phyloP scores from a whole-genome alignment of 1,139 yeast species.

The Blastobotrys malaysiensis region DNA sequence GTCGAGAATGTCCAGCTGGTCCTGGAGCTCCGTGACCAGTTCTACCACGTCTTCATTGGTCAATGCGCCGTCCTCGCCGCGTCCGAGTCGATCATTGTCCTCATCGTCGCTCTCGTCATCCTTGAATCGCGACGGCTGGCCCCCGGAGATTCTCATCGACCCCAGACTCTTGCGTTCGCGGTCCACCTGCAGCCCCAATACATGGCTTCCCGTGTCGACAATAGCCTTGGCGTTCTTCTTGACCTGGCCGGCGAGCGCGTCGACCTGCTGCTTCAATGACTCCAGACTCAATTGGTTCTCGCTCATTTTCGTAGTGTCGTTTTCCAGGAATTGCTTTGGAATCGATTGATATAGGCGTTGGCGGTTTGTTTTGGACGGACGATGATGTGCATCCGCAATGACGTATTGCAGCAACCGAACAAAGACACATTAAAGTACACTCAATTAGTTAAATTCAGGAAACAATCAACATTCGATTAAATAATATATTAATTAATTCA shows the following conservation, averaged over 20 bases:
- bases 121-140: constrained; percentile 7
- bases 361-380: neutral
- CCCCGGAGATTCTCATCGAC: constrained; percentile 23
- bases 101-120: constrained; percentile 12
- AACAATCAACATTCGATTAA: too few relatives aligned
- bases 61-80: constrained; percentile 45
- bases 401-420: neutral
- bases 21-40: constrained; percentile 82
- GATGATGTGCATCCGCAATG: neutral
- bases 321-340: neutral
- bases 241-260: constrained; percentile 22
- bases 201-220: constrained; percentile 70
- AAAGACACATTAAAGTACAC: neutral
- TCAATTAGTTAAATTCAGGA: too few relatives aligned
- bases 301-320: neutral
- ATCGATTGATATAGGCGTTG: neutral
- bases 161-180: constrained; percentile 33
- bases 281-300: constrained; percentile 4
- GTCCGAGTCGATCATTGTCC: constrained; percentile 9
- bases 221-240: constrained; percentile 33
- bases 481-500: too few relatives aligned
- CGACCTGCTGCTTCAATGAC: constrained; percentile 8
- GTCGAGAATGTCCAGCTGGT: constrained; percentile 59
- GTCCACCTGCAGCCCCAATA: constrained; percentile 60
- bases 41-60: constrained; percentile 81